Conservation (phyloP, 2,329 filamentous ascomycete species). For the Thelonectria olida region DNA sequence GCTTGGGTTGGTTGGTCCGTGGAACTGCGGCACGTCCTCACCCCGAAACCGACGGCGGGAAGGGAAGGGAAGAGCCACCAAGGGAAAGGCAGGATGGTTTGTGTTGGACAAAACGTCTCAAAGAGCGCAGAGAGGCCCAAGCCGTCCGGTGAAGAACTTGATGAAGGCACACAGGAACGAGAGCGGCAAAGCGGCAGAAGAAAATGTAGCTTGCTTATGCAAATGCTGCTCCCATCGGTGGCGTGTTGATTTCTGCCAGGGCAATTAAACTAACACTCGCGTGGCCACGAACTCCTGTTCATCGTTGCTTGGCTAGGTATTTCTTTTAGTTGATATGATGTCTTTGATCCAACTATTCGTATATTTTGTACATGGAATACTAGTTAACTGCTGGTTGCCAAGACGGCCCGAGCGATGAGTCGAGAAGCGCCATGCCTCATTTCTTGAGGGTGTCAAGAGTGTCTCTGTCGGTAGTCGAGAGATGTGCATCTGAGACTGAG, state of each 20-base stretch:
- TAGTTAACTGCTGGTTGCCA: not conserved
- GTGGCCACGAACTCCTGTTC: not conserved
- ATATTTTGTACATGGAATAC: not conserved
- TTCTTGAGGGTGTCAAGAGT: not conserved
- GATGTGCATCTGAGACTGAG: not conserved
- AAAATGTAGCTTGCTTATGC: not conserved
- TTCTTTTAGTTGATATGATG: not conserved
- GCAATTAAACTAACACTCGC: not conserved
- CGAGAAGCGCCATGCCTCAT: not conserved
- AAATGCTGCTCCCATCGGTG: not conserved
- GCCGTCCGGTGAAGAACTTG: conserved; percentile 10
- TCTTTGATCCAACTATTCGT: not conserved
- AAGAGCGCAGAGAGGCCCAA: conserved; percentile 18
- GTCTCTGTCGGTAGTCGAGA: not conserved
- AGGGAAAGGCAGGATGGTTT: too few species aligned
- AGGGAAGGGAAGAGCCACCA: too few species aligned
- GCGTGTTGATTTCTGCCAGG: not conserved
- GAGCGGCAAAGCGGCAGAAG: not conserved
- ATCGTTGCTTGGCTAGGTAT: not conserved
- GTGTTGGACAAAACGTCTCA: not conserved
- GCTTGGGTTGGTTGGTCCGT: not conserved
- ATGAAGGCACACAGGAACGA: conserved; percentile 2
- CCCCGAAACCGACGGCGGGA: conserved; percentile 10
- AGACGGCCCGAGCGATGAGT: not conserved
- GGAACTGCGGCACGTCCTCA: not conserved